A percentile compares a stretch with the other conserved stretches of the same genome.
phyloP scores from a whole-genome alignment of 306 rosid species.

The Ormosia semicastrata region DNA sequence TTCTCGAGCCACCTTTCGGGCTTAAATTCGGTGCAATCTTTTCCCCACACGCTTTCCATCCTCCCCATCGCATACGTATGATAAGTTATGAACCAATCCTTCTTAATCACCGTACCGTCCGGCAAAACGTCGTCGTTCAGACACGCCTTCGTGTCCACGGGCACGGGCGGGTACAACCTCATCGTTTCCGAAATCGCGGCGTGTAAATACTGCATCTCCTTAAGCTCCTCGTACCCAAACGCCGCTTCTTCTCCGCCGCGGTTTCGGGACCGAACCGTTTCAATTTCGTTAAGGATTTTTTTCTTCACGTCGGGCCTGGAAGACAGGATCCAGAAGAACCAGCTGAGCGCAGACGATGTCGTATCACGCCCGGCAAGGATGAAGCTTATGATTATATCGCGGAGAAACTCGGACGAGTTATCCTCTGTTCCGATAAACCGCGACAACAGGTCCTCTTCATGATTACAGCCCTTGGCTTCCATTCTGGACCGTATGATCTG shows the following conservation, averaged over 20 bases:
- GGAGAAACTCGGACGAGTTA: constrained; percentile 48
- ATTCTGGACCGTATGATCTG: constrained; percentile 48
- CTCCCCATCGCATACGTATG: constrained; percentile 80
- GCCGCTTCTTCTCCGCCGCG: neutral
- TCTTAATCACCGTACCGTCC: constrained; percentile 52
- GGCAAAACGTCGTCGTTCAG: constrained; percentile 54
- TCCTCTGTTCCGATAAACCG: constrained; percentile 49
- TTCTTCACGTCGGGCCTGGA: constrained; percentile 31
- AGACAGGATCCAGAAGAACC: constrained; percentile 76
- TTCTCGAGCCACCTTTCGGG: constrained; percentile 78
- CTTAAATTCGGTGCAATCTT: constrained; percentile 35
- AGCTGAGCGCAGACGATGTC: constrained; percentile 61
- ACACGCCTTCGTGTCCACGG: constrained; percentile 48
- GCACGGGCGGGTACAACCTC: constrained; percentile 74
- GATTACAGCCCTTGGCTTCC: neutral
- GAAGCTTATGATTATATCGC: constrained; percentile 62
- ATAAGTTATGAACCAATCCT: constrained; percentile 58
- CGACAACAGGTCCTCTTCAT: constrained; percentile 48
- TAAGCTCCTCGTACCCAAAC: constrained; percentile 50
- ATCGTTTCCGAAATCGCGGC: constrained; percentile 63
- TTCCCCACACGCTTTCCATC: constrained; percentile 73
- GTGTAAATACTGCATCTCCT: constrained; percentile 70
- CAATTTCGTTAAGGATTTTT: constrained; percentile 39
- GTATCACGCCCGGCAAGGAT: constrained; percentile 78
- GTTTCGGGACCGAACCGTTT: constrained; percentile 17